Percentiles rank a stretch among this genome's conserved stretches.
Evolutionary conservation across 495 filamentous ascomycete species (phyloP).

Genomic region (Corynascus novoguineensis): DNA sequence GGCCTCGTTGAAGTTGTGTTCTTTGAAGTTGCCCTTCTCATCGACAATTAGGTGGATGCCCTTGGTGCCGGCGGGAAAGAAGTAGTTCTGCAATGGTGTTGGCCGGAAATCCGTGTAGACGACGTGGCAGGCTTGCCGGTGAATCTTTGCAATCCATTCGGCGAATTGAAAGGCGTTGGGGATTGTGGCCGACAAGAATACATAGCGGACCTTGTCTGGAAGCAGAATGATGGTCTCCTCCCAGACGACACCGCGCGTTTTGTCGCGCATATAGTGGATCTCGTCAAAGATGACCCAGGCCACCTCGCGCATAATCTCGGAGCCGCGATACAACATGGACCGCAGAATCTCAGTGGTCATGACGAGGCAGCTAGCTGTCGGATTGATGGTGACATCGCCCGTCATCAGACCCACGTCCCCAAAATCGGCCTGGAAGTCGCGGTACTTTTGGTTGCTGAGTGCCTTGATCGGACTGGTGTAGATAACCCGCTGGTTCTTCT

Average conservation of each 20-base stretch:
- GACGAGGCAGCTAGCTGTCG: conserved; percentile 92
- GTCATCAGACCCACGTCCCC: conserved; percentile 98
- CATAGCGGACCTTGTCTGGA: conserved; percentile 96
- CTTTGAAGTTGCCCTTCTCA: conserved; percentile 89
- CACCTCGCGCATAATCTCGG: conserved; percentile 98
- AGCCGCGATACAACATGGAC: conserved; percentile 96
- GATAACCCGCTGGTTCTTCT: conserved; percentile 95
- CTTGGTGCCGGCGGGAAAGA: conserved; percentile 89
- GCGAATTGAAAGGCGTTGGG: conserved; percentile 99
- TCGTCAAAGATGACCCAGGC: conserved; percentile 98
- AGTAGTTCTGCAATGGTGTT: conserved; percentile 93
- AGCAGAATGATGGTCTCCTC: conserved; percentile 97
- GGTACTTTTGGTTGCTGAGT: conserved; percentile 95
- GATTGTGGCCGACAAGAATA: conserved; percentile 97
- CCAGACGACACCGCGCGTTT: conserved; percentile 92
- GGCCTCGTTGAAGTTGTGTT: conserved; percentile 93
- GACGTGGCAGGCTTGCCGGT: conserved; percentile 94
- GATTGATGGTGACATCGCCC: conserved; percentile 98
- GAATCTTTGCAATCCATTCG: conserved; percentile 96
- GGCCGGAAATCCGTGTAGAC: conserved; percentile 98
- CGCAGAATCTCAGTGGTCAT: conserved; percentile 99
- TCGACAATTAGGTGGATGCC: conserved; percentile 94
- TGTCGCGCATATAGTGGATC: conserved; percentile 97
- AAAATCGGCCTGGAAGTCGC: conserved; percentile 92
- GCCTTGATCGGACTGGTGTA: conserved; percentile 99